phyloP scores from a whole-genome alignment of 2,329 filamentous ascomycete species.

The Colletotrichum gloeosporioides region DNA sequence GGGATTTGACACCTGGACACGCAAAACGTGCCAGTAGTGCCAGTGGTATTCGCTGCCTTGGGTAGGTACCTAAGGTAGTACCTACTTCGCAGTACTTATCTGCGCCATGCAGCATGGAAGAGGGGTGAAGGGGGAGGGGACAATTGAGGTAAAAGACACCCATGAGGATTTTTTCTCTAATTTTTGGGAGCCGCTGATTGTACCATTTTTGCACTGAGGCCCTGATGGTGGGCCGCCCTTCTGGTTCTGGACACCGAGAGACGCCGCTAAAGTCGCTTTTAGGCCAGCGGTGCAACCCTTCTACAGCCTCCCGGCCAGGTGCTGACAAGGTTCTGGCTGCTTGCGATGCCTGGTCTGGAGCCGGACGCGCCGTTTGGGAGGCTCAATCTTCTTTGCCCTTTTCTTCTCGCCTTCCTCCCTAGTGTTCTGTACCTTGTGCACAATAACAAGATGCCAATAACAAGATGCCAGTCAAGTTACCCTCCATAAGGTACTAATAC shows the following conservation, averaged over 20 bases:
- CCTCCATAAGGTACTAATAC: background rate
- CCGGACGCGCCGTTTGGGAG: conserved; percentile 1
- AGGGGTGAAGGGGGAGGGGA: background rate
- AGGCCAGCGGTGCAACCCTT: conserved; percentile 7
- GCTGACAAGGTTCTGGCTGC: conserved; percentile 6
- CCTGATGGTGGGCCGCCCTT: background rate
- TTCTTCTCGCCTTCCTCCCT: background rate
- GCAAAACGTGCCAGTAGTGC: background rate
- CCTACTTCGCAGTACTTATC: background rate
- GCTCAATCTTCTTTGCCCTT: background rate
- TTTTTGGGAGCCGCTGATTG: background rate
- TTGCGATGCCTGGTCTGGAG: background rate
- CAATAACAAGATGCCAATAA: background rate
- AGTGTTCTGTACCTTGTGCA: background rate
- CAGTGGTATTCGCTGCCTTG: background rate
- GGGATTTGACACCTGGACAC: background rate
- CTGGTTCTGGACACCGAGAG: conserved; percentile 17
- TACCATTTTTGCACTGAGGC: background rate
- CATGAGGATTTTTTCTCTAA: background rate
- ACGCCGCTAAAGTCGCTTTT: background rate
- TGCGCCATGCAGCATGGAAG: background rate
- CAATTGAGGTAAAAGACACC: background rate
- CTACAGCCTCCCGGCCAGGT: background rate
- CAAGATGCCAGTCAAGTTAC: background rate
- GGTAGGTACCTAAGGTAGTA: background rate